Evolutionary conservation across 163 green algal species (phyloP).

Genomic region (Scenedesmus sp.): DNA sequence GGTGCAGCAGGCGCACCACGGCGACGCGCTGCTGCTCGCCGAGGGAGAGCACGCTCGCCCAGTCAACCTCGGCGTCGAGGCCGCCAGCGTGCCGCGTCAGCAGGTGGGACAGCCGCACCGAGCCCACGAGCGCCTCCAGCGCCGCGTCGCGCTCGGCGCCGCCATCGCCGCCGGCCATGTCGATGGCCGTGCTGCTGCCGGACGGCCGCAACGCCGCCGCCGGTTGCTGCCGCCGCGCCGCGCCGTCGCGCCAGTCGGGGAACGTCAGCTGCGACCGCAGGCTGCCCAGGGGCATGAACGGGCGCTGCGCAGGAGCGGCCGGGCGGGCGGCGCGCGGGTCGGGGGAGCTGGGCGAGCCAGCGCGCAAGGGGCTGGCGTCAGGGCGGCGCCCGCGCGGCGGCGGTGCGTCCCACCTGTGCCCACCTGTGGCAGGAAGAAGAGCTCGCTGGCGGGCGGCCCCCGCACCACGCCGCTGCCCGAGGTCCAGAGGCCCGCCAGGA

Average conservation of each 20-base stretch:
- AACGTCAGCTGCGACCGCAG: constrained; percentile 95
- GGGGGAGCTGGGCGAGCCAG: not conserved
- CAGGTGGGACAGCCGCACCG: constrained; percentile 14
- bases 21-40: constrained; percentile 95
- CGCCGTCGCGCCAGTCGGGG: too few species aligned
- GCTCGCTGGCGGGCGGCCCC: not conserved
- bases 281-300: constrained; percentile 93
- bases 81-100: constrained; percentile 1
- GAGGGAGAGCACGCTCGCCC: constrained; percentile 17
- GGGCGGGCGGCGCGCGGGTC: constrained; percentile 28
- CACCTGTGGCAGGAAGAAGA: constrained; percentile 43
- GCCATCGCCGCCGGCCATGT: not conserved
- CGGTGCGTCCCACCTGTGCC: not conserved
- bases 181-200: not conserved
- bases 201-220: too few species aligned
- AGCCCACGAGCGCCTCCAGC: constrained; percentile 18
- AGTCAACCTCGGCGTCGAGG: constrained; percentile 24
- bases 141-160: not conserved
- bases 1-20: constrained; percentile 84
- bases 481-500: constrained; percentile 92
- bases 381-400: not conserved
- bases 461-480: constrained; percentile 61
- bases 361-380: too few species aligned
- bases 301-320: too few species aligned
- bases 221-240: not conserved